Evolutionary conservation across 192 early-diverging fungal genomes (phyloP), one percentile per base, ranked within the genome.

Genomic region (Geosiphon pyriformis): DNA sequence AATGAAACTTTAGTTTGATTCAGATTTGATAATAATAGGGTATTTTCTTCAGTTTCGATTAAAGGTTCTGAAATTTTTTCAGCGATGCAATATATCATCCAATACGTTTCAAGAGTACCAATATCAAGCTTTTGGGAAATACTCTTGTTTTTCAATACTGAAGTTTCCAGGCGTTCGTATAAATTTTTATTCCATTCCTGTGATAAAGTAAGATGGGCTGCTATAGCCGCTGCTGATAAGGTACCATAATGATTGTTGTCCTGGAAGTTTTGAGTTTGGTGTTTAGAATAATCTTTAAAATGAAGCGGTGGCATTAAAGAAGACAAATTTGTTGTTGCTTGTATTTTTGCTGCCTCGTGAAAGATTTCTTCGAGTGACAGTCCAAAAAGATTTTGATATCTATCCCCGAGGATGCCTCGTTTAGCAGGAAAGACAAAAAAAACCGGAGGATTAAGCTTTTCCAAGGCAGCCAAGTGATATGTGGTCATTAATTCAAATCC

Each of bases 161-260:
- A n/a, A n/a, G n/a, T n/a, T 65, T 54, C 3, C 1, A 65, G 10
- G 50, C 52, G 54, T 27, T 25, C 18, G 27, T 54, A 54, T 0
- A 33, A 49, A 23, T 65, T 54, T 3, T 34, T 2, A 26, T 65
- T 32, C 63, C 63, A 65, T 37, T 54, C 26, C 8, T 3, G 31
- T 0, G 63, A 12, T 25, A 33, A 2, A 22, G 54, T 54, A 12
- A 65, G 23, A 10, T 54, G 50, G 3, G 63, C 27, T 8, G 63
- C 63, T 51, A 32, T 65, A 4, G 63, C 63, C 0, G 63, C 63
- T 23, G 63, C 30, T 1, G 63, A 42, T n/a, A n/a, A 62, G 0
- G 61, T 50, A 35, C 63, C 63, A 37, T 65, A 65, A 35, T 51
- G 52, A 0, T 51, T 32, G 54, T 65, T 65, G 1, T 49, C 63